Evolutionary conservation across 805 yeast genomes (phyloP), one percentile per base, ranked within the genome.

Genomic region (Suhomyces vadensis): DNA sequence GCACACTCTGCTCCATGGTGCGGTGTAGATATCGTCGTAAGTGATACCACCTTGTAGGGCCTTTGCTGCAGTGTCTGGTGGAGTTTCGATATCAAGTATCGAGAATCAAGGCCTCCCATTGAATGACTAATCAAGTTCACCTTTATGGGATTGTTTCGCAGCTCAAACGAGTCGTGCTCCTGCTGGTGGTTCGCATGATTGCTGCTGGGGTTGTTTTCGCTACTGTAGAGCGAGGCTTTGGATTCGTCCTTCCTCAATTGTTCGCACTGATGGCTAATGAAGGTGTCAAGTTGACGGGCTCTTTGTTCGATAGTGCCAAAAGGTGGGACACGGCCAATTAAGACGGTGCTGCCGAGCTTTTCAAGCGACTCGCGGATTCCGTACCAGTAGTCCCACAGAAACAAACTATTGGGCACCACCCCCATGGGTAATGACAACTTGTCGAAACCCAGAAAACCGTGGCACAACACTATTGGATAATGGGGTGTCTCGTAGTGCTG

Each of bases 41-140:
- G 67, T 33, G 94, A 85, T 1, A 74, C 79, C 6, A 91, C 85
- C 52, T 79, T 67, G 53, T 79, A 83, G 11, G 33, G 33, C n/a
- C 33, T 5, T 20, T 29, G 14, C 20, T 14, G 33, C 35, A 73
- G 64, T 26, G 67, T 58, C 20, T 73, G 66, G 38, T 56, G 58
- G 3, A 85, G 58, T 39, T 76, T 69, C 0, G 87, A 74, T 2
- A 89, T 85, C 51, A 91, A 63, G 58, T 82, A 87, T 41, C 97
- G 67, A 25, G 90, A 79, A 57, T 91, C 97, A 23, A 90, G 66
- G 0, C 97, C 97, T 4, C 97, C 97, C 97, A 90, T 89, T 0
- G 96, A 88, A 59, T 90, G 97, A 5, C 94, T 94, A 20, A 90
- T 73, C 35, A 90, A 60, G 56, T 91, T 91, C 11, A 90, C 73